Conservation (phyloP, 345 rosid genomes). For the Aquilaria yunnanensis region DNA sequence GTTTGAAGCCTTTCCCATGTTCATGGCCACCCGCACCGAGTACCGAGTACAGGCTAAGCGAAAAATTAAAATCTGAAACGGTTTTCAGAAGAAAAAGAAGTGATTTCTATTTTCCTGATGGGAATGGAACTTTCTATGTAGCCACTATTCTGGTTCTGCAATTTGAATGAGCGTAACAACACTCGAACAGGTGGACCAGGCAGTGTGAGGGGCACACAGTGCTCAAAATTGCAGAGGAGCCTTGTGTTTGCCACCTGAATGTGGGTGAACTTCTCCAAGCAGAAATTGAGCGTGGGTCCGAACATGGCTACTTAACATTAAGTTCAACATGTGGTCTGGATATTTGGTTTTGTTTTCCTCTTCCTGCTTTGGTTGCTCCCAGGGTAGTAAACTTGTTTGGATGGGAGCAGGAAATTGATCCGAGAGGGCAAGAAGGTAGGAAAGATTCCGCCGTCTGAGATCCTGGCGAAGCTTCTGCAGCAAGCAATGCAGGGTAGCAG, state of each 20-base stretch:
- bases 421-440: conserved; percentile 7
- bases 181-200: conserved; percentile 8
- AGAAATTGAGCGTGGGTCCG: conserved; percentile 10
- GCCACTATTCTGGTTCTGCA: no score
- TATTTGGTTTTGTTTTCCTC: neutral
- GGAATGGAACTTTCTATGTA: no score
- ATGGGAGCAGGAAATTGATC: neutral
- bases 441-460: conserved; percentile 6
- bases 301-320: conserved; percentile 4
- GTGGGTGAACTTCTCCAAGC: conserved; percentile 10
- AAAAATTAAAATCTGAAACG: no score
- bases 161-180: no score
- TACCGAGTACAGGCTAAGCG: no score
- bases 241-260: conserved; percentile 8
- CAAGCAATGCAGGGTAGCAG: conserved; percentile 8
- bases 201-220: conserved; percentile 11
- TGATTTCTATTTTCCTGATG: no score
- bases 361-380: neutral
- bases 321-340: neutral
- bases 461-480: conserved; percentile 1
- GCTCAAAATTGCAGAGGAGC: conserved; percentile 10
- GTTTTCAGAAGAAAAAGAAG: no score
- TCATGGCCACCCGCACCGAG: no score
- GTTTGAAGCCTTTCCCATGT: no score
- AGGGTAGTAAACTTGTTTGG: neutral